Evolutionary conservation across 2,329 filamentous ascomycete species (phyloP).

Genomic region (Malbranchea cinnamomea): DNA sequence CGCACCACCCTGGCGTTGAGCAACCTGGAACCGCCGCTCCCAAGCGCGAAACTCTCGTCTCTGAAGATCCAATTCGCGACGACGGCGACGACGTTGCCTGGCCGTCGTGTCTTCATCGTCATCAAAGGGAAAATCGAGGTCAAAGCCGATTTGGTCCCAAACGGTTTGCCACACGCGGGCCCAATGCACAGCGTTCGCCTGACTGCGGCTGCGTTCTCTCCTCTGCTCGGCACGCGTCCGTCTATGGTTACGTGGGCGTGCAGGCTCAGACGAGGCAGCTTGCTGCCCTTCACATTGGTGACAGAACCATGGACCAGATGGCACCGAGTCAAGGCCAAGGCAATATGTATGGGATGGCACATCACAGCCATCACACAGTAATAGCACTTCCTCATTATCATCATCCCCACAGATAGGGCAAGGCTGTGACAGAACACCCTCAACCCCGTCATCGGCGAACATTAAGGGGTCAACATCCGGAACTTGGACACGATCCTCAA

Average conservation of each 20-base stretch:
- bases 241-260: conserved; percentile 30
- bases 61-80: conserved; percentile 37
- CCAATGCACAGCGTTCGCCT: conserved; percentile 43
- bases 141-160: conserved; percentile 62
- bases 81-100: conserved; percentile 31
- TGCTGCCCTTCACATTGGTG: conserved; percentile 53
- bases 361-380: conserved; percentile 86
- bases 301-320: conserved; percentile 77
- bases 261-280: conserved; percentile 20
- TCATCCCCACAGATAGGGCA: conserved; percentile 73
- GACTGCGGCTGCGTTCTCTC: conserved; percentile 24
- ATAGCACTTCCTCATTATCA: conserved; percentile 69
- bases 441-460: conserved; percentile 50
- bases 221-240: conserved; percentile 33
- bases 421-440: conserved; percentile 52
- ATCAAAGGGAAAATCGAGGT: conserved; percentile 75
- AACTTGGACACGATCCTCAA: conserved; percentile 49
- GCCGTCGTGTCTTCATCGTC: conserved; percentile 51
- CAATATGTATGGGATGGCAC: conserved; percentile 85
- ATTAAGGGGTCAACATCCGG: conserved; percentile 69
- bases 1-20: conserved; percentile 60
- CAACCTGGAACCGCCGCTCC: conserved; percentile 72
- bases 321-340: conserved; percentile 64
- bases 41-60: conserved; percentile 52
- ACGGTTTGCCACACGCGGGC: conserved; percentile 78